Percentiles rank a stretch among this genome's conserved stretches.
Evolutionary conservation across 78 protist species (phyloP).

Genomic region (Dictyostelium firmibasis): DNA sequence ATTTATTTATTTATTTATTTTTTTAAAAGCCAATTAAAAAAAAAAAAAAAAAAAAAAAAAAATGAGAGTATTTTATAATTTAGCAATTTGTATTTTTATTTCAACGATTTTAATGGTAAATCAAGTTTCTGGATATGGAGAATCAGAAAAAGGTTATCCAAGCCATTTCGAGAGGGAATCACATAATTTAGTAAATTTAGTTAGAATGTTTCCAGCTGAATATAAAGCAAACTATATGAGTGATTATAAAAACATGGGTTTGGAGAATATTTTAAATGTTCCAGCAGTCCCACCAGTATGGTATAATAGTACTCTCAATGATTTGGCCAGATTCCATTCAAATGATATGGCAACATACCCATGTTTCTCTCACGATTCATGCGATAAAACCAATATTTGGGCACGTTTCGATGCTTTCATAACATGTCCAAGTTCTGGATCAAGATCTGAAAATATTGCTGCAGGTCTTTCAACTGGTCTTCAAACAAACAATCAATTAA

Average conservation of each 20-base stretch:
- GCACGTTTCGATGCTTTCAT: neutral
- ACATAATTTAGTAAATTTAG: neutral
- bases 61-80: neutral
- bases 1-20: neutral
- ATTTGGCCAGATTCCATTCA: neutral
- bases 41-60: neutral
- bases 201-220: neutral
- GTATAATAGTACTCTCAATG: neutral
- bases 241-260: neutral
- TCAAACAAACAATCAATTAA: neutral
- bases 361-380: neutral
- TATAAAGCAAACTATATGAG: neutral
- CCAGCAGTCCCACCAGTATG: neutral
- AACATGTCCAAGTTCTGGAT: neutral
- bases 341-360: neutral
- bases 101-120: neutral
- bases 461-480: neutral
- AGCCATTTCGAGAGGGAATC: neutral
- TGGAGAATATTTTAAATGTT: neutral
- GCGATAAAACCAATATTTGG: neutral
- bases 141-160: neutral
- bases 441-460: neutral
- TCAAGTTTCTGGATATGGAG: constrained; percentile 3
- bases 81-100: neutral
- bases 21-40: no score